These are phyloP conservation scores for Teratosphaeria gauchensis DNA, from an alignment of 2,329 filamentous ascomycete species.

Conservation along the genomic window DNA sequence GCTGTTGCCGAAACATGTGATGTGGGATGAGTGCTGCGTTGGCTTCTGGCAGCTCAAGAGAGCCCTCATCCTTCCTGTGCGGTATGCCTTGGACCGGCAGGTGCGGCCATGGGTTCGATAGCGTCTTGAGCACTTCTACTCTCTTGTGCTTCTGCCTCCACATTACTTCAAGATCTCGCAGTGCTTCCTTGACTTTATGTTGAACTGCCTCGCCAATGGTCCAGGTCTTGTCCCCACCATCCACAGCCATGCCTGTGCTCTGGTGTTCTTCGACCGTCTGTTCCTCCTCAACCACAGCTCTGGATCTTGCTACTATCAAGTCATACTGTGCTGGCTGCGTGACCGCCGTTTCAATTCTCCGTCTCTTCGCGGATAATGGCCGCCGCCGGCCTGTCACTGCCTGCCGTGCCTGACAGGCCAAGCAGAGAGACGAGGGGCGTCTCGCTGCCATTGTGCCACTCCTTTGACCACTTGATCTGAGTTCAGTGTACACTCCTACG, in stretches of 20 bases:
- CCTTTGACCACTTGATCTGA: too few relatives aligned
- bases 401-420: constrained; percentile 14
- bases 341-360: constrained; percentile 8
- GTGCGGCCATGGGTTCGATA: constrained; percentile 20
- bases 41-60: constrained; percentile 7
- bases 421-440: constrained; percentile 12
- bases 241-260: neutral
- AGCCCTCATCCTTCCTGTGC: neutral
- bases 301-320: neutral
- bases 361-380: constrained; percentile 6
- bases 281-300: neutral
- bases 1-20: constrained; percentile 13
- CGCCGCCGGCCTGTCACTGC: constrained; percentile 9
- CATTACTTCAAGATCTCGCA: constrained; percentile 14
- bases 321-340: neutral
- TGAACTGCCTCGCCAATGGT: neutral
- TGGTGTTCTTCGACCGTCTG: neutral
- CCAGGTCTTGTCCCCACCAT: neutral
- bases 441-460: constrained; percentile 11
- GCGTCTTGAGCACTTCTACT: constrained; percentile 10
- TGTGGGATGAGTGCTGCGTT: constrained; percentile 15
- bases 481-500: neutral
- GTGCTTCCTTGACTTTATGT: constrained; percentile 8
- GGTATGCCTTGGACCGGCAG: constrained; percentile 1
- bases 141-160: constrained; percentile 14